These are phyloP conservation scores for Tubosaeta sp. DNA, from an alignment of 768 basidiomycete genomes.

Conservation along the genomic window DNA sequence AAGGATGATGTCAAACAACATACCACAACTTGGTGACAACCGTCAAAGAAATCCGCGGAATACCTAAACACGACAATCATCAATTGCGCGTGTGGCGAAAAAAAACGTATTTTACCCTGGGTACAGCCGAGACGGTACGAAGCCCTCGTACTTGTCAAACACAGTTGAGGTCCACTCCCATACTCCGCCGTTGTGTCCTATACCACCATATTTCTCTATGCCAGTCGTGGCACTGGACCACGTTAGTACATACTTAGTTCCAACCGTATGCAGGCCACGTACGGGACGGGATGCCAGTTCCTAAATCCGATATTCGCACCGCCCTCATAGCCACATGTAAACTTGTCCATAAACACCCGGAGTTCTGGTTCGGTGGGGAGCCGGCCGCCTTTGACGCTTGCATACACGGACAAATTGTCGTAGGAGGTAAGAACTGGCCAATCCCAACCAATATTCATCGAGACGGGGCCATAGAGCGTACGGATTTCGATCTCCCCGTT, in stretches of 20 bases:
- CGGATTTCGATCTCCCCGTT: constrained; percentile 50
- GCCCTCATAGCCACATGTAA: constrained; percentile 68
- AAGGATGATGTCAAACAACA: constrained; percentile 29
- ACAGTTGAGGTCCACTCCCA: constrained; percentile 97
- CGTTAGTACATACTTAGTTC: constrained; percentile 3
- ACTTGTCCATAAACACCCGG: constrained; percentile 70
- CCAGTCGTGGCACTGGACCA: constrained; percentile 65
- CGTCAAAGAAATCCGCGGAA: constrained; percentile 90
- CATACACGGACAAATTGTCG: constrained; percentile 74
- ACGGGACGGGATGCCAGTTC: constrained; percentile 94
- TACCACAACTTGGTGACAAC: constrained; percentile 81
- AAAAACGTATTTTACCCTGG: constrained; percentile 60
- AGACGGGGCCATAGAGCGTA: constrained; percentile 82
- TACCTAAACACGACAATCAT: constrained; percentile 42
- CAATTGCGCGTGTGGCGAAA: neutral
- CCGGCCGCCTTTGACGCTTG: constrained; percentile 84
- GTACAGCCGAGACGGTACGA: constrained; percentile 69
- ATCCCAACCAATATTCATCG: constrained; percentile 66
- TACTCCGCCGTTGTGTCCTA: constrained; percentile 87
- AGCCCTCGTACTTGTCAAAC: constrained; percentile 71
- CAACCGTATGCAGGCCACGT: constrained; percentile 30
- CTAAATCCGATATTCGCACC: constrained; percentile 83
- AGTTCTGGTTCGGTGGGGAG: constrained; percentile 90
- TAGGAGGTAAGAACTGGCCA: constrained; percentile 88
- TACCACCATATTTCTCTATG: constrained; percentile 42